Conservation (phyloP, 176 grass and related monocot genomes). For the Carex pumila region DNA sequence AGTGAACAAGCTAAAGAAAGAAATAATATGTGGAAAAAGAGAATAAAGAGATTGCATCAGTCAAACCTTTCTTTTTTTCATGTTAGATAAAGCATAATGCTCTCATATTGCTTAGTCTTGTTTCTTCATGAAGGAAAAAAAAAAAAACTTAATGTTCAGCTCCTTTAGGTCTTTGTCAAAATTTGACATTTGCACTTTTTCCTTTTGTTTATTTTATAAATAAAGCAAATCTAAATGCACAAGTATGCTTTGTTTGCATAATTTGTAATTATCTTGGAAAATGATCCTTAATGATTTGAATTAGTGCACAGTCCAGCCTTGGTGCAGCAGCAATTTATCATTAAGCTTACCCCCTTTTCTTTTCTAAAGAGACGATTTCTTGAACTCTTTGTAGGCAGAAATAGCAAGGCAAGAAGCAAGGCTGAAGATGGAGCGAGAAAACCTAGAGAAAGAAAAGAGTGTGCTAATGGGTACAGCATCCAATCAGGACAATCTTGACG, state of each 20-base stretch:
- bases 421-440: conserved; percentile 80
- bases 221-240: neutral
- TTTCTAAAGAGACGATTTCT: neutral
- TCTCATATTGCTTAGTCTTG: neutral
- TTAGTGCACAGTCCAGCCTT: neutral
- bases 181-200: neutral
- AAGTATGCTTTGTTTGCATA: neutral
- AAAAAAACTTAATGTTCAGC: neutral
- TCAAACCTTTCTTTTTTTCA: conserved; percentile 2
- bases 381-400: conserved; percentile 41
- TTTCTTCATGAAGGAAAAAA: neutral
- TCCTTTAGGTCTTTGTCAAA: neutral
- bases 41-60: neutral
- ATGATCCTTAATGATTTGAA: neutral
- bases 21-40: neutral
- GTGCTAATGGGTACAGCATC: conserved; percentile 85
- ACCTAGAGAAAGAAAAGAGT: conserved; percentile 92
- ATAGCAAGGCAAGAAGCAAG: conserved; percentile 75
- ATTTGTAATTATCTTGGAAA: neutral
- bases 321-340: neutral
- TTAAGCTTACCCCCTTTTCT: neutral
- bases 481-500: conserved; percentile 82
- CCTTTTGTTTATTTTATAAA: neutral
- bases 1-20: neutral
- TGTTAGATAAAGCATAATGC: neutral